These are phyloP conservation scores for Exserohilum rostratum DNA, from an alignment of 2,329 filamentous ascomycete genomes.

Conservation along the genomic window DNA sequence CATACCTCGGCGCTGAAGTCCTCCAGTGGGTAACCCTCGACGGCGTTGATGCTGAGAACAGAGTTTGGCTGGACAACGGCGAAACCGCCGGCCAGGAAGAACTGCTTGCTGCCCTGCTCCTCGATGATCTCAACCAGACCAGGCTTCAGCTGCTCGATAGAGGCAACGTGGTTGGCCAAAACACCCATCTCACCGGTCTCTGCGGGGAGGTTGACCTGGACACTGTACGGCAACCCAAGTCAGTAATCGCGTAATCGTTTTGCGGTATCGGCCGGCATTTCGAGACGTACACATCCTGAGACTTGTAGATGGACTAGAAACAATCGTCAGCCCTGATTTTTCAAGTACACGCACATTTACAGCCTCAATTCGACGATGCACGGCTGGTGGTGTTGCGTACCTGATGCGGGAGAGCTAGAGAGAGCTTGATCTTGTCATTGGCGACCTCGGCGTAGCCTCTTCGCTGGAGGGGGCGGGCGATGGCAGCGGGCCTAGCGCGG, in stretches of 20 bases:
- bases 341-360: not conserved
- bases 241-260: conserved; percentile 36
- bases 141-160: conserved; percentile 98
- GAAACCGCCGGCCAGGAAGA: conserved; percentile 98
- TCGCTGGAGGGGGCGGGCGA: conserved; percentile 78
- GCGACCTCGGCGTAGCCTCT: conserved; percentile 77
- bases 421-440: conserved; percentile 83
- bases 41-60: conserved; percentile 94
- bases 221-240: conserved; percentile 58
- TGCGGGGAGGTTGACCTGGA: conserved; percentile 98
- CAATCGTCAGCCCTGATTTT: conserved; percentile 30
- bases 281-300: conserved; percentile 69
- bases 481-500: conserved; percentile 75
- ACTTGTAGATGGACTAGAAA: conserved; percentile 70
- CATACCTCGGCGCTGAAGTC: conserved; percentile 86
- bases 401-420: conserved; percentile 96
- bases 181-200: conserved; percentile 99
- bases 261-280: conserved; percentile 34
- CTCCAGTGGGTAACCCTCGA: conserved; percentile 92
- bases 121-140: conserved; percentile 94
- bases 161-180: conserved; percentile 97
- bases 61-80: conserved; percentile 96
- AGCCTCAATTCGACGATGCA: conserved; percentile 7
- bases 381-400: conserved; percentile 63
- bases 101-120: conserved; percentile 92